These are phyloP conservation scores for Coemansia sp. DNA, from an alignment of 192 early-diverging fungal species.

Conservation along the genomic window DNA sequence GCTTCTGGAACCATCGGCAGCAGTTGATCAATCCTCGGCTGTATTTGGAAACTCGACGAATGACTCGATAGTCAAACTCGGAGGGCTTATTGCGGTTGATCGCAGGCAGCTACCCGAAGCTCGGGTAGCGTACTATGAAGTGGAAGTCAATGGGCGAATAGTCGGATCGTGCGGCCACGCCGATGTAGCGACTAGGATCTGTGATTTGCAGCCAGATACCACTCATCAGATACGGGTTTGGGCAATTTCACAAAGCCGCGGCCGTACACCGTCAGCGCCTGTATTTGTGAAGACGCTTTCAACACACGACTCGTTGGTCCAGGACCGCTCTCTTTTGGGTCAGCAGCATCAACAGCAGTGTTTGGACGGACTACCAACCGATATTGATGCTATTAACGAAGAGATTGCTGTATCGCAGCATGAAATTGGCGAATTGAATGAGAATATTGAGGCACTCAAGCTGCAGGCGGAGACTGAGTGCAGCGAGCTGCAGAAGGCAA, in stretches of 20 bases:
- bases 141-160: constrained; percentile 44
- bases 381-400: constrained; percentile 10
- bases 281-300: constrained; percentile 41
- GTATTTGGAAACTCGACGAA: neutral
- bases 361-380: constrained; percentile 5
- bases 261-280: constrained; percentile 33
- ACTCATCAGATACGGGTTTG: constrained; percentile 45
- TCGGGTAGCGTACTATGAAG: constrained; percentile 22
- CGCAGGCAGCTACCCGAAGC: constrained; percentile 24
- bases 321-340: neutral
- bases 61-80: constrained; percentile 4
- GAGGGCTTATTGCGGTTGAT: constrained; percentile 14
- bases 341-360: neutral
- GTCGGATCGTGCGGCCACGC: constrained; percentile 16
- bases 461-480: constrained; percentile 28
- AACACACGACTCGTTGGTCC: neutral
- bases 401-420: constrained; percentile 21
- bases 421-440: constrained; percentile 11
- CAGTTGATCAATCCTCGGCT: neutral
- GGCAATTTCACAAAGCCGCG: constrained; percentile 42
- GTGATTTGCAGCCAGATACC: constrained; percentile 18
- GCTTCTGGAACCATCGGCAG: neutral
- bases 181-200: constrained; percentile 12
- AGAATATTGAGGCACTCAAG: constrained; percentile 15
- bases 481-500: constrained; percentile 22